Conservation (phyloP, 768 basidiomycete genomes). For the Russula vinacea region DNA sequence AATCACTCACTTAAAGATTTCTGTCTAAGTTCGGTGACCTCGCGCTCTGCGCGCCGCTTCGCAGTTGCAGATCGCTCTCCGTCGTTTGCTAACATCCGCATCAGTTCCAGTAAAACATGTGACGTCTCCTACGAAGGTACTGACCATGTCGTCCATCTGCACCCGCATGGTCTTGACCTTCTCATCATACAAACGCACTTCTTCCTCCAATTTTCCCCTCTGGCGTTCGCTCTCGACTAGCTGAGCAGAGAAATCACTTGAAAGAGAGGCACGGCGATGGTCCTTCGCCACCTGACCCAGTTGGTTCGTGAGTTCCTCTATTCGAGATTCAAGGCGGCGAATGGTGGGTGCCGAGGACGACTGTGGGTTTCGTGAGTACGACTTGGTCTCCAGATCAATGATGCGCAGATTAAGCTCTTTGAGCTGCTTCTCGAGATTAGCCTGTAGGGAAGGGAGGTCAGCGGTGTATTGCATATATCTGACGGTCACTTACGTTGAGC, state of each 20-base stretch:
- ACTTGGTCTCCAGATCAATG: constrained; percentile 77
- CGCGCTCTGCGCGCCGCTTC: constrained; percentile 74
- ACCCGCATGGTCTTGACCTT: constrained; percentile 57
- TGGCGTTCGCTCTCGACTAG: constrained; percentile 61
- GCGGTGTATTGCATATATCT: not conserved
- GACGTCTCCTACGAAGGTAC: constrained; percentile 31
- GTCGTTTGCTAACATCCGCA: constrained; percentile 55
- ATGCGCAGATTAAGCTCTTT: constrained; percentile 82
- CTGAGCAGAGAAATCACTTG: constrained; percentile 49
- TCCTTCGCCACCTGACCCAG: constrained; percentile 53
- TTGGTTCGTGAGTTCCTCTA: constrained; percentile 68
- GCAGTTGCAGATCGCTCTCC: constrained; percentile 62
- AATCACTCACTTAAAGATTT: constrained; percentile 58
- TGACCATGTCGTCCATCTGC: constrained; percentile 59
- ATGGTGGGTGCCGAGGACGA: constrained; percentile 40
- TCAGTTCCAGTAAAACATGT: constrained; percentile 3
- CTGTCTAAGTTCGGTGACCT: constrained; percentile 71
- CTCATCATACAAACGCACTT: constrained; percentile 54
- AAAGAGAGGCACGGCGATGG: constrained; percentile 39
- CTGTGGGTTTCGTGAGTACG: constrained; percentile 54
- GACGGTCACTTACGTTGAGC: constrained; percentile 55
- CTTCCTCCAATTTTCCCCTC: constrained; percentile 60
- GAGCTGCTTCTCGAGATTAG: constrained; percentile 77
- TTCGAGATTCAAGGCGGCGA: constrained; percentile 61
- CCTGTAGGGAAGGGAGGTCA: constrained; percentile 43